Evolutionary conservation across 164 flowering plant genomes (phyloP).

Genomic region (Liriodendron chinense): DNA sequence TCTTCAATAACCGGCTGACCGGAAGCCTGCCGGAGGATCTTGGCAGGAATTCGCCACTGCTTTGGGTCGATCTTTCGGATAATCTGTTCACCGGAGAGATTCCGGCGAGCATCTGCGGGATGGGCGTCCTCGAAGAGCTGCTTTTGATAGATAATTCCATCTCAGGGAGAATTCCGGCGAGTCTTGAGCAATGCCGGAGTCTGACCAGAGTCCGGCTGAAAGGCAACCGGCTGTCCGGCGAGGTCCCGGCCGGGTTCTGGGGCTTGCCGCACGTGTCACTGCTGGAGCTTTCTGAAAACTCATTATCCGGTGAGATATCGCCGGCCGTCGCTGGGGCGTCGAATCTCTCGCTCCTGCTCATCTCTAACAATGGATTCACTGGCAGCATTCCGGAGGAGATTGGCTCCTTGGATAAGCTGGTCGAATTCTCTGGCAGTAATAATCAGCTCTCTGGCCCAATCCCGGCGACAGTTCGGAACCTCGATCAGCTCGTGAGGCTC

Average conservation of each 20-base stretch:
- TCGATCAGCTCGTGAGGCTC: slow-evolving; percentile 53
- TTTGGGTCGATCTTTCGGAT: slow-evolving; percentile 36
- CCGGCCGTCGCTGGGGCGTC: slow-evolving; percentile 45
- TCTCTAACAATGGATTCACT: slow-evolving; percentile 78
- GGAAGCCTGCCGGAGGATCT: slow-evolving; percentile 46
- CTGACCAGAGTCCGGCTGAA: slow-evolving; percentile 55
- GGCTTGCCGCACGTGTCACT: slow-evolving; percentile 53
- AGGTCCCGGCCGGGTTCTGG: slow-evolving; percentile 63
- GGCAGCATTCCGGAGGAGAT: slow-evolving; percentile 77
- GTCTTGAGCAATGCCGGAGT: slow-evolving; percentile 53
- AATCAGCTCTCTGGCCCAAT: slow-evolving; percentile 63
- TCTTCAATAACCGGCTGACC: slow-evolving; percentile 39
- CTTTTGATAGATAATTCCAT: slow-evolving; percentile 39
- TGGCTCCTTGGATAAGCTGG: slow-evolving; percentile 62
- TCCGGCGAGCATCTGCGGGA: slow-evolving; percentile 43
- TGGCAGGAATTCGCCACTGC: slow-evolving; percentile 40
- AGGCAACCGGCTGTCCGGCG: slow-evolving; percentile 55
- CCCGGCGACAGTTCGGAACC: slow-evolving; percentile 59
- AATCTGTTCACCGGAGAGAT: slow-evolving; percentile 70
- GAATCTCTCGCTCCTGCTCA: slow-evolving; percentile 48
- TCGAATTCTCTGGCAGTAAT: slow-evolving; percentile 55
- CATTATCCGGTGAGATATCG: slow-evolving; percentile 24
- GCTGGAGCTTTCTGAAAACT: slow-evolving; percentile 40
- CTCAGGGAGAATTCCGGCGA: slow-evolving; percentile 41
- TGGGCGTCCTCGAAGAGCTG: slow-evolving; percentile 38